These are phyloP conservation scores for Lipomyces orientalis DNA, from an alignment of 805 yeast genomes.

Conservation along the genomic window DNA sequence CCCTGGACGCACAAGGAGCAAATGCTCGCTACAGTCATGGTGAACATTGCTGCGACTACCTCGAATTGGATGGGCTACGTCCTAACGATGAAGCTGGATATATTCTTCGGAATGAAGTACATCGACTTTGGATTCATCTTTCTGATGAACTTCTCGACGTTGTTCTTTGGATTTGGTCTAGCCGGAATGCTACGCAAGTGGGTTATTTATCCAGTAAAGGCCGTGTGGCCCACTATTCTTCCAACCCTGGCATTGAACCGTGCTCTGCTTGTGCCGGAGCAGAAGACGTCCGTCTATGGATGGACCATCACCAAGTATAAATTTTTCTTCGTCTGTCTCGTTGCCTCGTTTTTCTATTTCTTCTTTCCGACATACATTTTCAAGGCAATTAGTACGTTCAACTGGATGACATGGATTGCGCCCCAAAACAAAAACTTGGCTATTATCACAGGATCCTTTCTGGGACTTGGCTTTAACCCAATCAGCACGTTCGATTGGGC, in stretches of 20 bases:
- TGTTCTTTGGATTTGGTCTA: slow-evolving; percentile 67
- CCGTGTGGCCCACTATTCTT: slow-evolving; percentile 73
- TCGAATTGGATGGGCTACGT: slow-evolving; percentile 9
- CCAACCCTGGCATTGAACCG: slow-evolving; percentile 62
- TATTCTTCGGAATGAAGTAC: slow-evolving; percentile 17
- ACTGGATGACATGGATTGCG: slow-evolving; percentile 63
- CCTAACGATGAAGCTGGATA: background rate
- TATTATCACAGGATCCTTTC: slow-evolving; percentile 64
- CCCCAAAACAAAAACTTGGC: slow-evolving; percentile 61
- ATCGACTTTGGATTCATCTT: slow-evolving; percentile 46
- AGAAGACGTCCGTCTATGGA: slow-evolving; percentile 54
- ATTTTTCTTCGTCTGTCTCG: slow-evolving; percentile 54
- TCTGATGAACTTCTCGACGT: slow-evolving; percentile 53
- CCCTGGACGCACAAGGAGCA: slow-evolving; percentile 66
- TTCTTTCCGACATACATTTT: slow-evolving; percentile 68
- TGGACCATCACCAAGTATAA: slow-evolving; percentile 63
- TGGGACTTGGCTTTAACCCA: slow-evolving; percentile 70
- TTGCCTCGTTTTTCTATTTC: slow-evolving; percentile 54
- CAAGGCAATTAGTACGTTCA: slow-evolving; percentile 50
- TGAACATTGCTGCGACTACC: slow-evolving; percentile 14
- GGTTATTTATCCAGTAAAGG: slow-evolving; percentile 64
- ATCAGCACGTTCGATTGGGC: slow-evolving; percentile 69
- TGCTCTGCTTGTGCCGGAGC: slow-evolving; percentile 26
- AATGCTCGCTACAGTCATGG: slow-evolving; percentile 26
- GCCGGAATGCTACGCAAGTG: slow-evolving; percentile 67